These are phyloP conservation scores for Hagleromyces aurorensis DNA, from an alignment of 805 yeast genomes.

Conservation along the genomic window DNA sequence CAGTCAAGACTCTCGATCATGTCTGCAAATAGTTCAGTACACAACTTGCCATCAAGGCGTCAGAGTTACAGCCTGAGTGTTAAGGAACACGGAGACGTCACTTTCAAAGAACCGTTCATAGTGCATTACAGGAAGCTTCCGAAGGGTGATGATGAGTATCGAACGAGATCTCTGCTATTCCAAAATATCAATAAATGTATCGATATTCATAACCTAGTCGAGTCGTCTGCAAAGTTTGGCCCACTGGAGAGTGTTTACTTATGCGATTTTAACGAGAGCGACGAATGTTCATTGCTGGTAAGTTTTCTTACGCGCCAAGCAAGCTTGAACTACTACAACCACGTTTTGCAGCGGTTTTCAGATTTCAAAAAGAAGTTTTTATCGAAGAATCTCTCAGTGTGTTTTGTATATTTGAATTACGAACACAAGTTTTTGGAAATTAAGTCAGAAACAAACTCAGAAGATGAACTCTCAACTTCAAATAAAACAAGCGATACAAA, in stretches of 20 bases:
- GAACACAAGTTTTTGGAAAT: slow-evolving; percentile 26
- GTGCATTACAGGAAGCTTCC: slow-evolving; percentile 24
- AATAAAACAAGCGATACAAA: too few relatives aligned
- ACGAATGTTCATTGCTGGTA: slow-evolving; percentile 24
- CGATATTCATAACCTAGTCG: slow-evolving; percentile 17
- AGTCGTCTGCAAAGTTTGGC: slow-evolving; percentile 45
- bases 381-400: slow-evolving; percentile 33
- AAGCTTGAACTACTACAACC: slow-evolving; percentile 34
- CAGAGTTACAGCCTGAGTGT: too few relatives aligned
- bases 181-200: slow-evolving; percentile 21
- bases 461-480: too few relatives aligned
- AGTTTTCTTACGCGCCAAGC: slow-evolving; percentile 30
- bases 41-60: too few relatives aligned
- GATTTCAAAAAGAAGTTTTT: slow-evolving; percentile 32
- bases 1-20: too few relatives aligned
- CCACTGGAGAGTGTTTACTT: slow-evolving; percentile 54
- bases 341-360: slow-evolving; percentile 30
- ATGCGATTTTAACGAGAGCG: slow-evolving; percentile 34
- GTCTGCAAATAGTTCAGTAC: too few relatives aligned
- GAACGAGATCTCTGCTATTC: slow-evolving; percentile 27
- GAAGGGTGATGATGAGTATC: slow-evolving; percentile 27
- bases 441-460: slow-evolving; percentile 3
- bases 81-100: too few relatives aligned
- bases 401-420: slow-evolving; percentile 29
- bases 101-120: slow-evolving; percentile 15